Percentiles rank a stretch among this genome's conserved stretches.
phyloP scores from a whole-genome alignment of 306 rosid genomes.

The Prunus salicina region DNA sequence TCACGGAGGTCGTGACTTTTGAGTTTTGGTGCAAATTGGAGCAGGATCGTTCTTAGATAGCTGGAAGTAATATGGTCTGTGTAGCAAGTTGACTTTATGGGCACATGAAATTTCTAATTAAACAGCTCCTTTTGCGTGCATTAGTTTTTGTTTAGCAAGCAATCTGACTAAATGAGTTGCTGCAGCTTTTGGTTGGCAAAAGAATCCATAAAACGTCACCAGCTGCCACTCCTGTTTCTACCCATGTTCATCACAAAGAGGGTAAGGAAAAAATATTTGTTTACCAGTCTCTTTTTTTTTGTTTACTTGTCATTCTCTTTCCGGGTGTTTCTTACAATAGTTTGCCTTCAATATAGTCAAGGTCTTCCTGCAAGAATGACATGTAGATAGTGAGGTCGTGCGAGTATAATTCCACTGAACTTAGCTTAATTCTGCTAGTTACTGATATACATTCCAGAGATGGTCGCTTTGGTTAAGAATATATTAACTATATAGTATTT shows the following conservation, averaged over 20 bases:
- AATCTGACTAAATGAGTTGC: conserved; percentile 2
- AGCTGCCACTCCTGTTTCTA: neutral
- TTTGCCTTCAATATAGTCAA: neutral
- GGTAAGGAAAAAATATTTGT: neutral
- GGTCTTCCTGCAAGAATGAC: neutral
- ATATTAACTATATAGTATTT: neutral
- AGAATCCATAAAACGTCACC: neutral
- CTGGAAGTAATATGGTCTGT: neutral
- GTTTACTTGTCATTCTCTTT: neutral
- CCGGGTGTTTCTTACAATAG: neutral
- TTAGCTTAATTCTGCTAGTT: neutral
- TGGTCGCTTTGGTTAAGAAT: neutral
- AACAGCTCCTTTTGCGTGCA: neutral
- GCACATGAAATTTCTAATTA: neutral
- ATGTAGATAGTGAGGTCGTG: neutral
- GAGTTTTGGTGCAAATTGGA: neutral
- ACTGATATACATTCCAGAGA: neutral
- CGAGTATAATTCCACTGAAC: neutral
- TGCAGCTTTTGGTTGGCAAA: conserved; percentile 14
- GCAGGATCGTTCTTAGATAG: neutral
- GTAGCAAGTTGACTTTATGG: neutral
- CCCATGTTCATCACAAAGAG: conserved; percentile 6
- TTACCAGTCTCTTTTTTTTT: neutral
- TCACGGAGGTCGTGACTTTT: neutral
- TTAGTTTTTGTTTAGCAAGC: neutral